phyloP scores from a whole-genome alignment of 306 rosid genomes.

The Hippophae tibetana region DNA sequence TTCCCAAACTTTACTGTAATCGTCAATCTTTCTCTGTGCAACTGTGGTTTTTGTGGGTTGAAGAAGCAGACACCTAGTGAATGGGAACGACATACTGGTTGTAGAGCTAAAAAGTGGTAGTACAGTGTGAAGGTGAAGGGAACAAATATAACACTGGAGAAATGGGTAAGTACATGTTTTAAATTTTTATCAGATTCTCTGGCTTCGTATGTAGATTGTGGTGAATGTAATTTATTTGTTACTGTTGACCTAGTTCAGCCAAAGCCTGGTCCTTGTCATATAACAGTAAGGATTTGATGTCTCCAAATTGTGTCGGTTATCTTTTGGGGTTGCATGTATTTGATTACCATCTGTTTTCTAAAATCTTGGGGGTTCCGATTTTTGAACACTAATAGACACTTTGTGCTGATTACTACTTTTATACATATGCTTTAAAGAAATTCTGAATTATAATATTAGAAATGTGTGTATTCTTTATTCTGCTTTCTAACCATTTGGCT shows the following conservation, averaged over 20 bases:
- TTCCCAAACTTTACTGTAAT: slow-evolving; percentile 84
- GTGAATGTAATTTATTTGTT: background rate
- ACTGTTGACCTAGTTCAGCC: background rate
- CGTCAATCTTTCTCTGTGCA: slow-evolving; percentile 33
- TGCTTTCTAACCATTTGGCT: no score
- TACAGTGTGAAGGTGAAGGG: slow-evolving; percentile 83
- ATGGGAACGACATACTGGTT: slow-evolving; percentile 94
- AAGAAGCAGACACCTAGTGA: slow-evolving; percentile 76
- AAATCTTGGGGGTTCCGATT: no score
- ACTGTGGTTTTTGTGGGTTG: slow-evolving; percentile 67
- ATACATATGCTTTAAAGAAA: no score
- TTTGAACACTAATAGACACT: no score
- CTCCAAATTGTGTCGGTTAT: background rate
- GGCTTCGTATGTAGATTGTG: slow-evolving; percentile 10
- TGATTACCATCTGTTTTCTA: no score
- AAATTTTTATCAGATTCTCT: background rate
- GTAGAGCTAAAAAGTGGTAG: slow-evolving; percentile 97
- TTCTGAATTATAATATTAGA: no score
- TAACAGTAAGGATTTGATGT: no score
- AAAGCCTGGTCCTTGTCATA: no score
- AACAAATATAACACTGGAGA: slow-evolving; percentile 74
- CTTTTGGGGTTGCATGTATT: no score
- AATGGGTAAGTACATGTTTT: slow-evolving; percentile 65
- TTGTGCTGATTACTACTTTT: no score
- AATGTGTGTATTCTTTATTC: no score